Evolutionary conservation across 177 flowering plant genomes (phyloP).

Genomic region (Vitis hybrid): DNA sequence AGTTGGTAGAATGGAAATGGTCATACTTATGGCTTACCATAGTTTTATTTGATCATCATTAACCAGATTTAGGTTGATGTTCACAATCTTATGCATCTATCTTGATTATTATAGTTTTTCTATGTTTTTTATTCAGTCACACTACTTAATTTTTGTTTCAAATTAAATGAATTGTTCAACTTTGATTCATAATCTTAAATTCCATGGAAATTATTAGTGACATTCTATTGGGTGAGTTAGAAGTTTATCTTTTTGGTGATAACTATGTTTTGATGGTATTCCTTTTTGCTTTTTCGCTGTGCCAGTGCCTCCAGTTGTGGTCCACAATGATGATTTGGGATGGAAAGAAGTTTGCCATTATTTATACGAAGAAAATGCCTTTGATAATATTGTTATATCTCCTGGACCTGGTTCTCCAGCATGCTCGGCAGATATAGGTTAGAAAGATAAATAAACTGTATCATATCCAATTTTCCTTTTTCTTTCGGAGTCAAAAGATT

Average conservation of each 20-base stretch:
- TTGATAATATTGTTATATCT: slow-evolving; percentile 96
- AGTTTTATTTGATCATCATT: too few species aligned
- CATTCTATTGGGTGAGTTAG: too few species aligned
- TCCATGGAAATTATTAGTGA: too few species aligned
- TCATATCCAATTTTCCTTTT: neutral
- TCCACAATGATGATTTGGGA: slow-evolving; percentile 87
- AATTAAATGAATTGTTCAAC: too few species aligned
- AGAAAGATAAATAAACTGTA: slow-evolving; percentile 9
- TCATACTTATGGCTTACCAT: too few species aligned
- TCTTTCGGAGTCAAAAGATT: neutral
- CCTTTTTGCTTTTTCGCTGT: slow-evolving; percentile 7
- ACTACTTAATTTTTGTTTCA: too few species aligned
- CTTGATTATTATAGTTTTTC: too few species aligned
- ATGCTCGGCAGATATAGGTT: slow-evolving; percentile 91
- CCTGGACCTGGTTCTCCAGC: slow-evolving; percentile 99
- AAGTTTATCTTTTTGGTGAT: neutral
- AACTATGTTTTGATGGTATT: slow-evolving; percentile 11
- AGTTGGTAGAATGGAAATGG: too few species aligned
- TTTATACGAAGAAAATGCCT: slow-evolving; percentile 77
- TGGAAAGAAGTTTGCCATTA: slow-evolving; percentile 67
- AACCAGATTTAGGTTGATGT: too few species aligned
- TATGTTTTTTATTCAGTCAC: too few species aligned
- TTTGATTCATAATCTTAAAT: too few species aligned
- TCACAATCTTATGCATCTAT: too few species aligned
- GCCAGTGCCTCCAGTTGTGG: slow-evolving; percentile 91